Conservation (phyloP, 768 basidiomycete genomes). For the Gloeostereum incarnatum region DNA sequence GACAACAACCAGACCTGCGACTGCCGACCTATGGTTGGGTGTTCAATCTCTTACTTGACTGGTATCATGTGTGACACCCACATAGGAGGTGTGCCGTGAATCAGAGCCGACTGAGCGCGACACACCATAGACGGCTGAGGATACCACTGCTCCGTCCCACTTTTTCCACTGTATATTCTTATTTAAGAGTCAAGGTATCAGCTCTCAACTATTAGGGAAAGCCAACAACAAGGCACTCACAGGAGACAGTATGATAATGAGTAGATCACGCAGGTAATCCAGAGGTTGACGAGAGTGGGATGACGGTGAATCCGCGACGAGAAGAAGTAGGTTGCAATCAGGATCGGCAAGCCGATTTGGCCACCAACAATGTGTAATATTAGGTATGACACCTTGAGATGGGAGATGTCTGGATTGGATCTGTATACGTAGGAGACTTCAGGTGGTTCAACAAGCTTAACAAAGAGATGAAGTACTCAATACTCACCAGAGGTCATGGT, state of each 20-base stretch:
- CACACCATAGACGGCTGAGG: slow-evolving; percentile 29
- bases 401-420: too few species aligned
- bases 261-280: slow-evolving; percentile 45
- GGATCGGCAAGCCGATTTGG: slow-evolving; percentile 38
- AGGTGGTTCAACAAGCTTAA: too few species aligned
- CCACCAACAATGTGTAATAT: slow-evolving; percentile 45
- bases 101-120: slow-evolving; percentile 40
- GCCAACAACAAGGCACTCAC: slow-evolving; percentile 24
- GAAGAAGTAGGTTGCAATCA: slow-evolving; percentile 34
- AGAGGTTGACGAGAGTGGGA: slow-evolving; percentile 48
- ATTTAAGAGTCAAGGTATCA: slow-evolving; percentile 7
- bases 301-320: slow-evolving; percentile 31
- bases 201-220: neutral
- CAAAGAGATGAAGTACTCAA: too few species aligned
- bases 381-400: too few species aligned
- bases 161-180: slow-evolving; percentile 7
- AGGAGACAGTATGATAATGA: slow-evolving; percentile 40
- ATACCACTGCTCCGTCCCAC: slow-evolving; percentile 10
- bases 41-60: slow-evolving; percentile 3
- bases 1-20: slow-evolving; percentile 30
- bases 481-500: too few species aligned
- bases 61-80: slow-evolving; percentile 15
- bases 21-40: slow-evolving; percentile 23
- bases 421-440: too few species aligned
- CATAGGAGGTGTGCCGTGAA: slow-evolving; percentile 46